Evolutionary conservation across 2,329 filamentous ascomycete species (phyloP).

Genomic region (Nigrospora sphaerica): DNA sequence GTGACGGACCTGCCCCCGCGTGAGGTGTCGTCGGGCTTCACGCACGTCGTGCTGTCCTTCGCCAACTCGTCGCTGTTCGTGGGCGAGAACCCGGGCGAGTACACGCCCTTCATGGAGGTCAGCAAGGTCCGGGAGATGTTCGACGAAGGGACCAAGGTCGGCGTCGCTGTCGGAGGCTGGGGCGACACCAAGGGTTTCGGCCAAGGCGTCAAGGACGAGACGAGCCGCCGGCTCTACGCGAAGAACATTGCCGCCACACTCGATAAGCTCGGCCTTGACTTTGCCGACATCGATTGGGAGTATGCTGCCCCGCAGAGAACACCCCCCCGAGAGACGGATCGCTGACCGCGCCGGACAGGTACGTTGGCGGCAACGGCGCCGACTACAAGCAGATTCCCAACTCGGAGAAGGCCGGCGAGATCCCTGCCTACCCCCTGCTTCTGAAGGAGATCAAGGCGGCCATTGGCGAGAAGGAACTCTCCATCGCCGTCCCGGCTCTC

Average conservation of each 20-base stretch:
- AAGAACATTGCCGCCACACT: constrained; percentile 59
- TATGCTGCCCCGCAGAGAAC: constrained; percentile 28
- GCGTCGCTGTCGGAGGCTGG: constrained; percentile 71
- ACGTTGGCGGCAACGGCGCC: constrained; percentile 53
- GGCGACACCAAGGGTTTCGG: constrained; percentile 61
- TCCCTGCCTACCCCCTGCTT: constrained; percentile 55
- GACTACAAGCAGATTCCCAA: constrained; percentile 63
- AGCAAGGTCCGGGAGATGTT: constrained; percentile 37
- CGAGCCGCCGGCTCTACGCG: constrained; percentile 51
- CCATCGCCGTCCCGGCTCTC: constrained; percentile 61
- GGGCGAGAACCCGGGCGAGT: constrained; percentile 11
- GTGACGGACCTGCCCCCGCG: constrained; percentile 3
- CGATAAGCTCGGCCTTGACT: constrained; percentile 54
- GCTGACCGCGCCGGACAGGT: too few species aligned
- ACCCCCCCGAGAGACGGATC: too few species aligned
- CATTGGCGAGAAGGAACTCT: constrained; percentile 55
- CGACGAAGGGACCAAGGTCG: constrained; percentile 47
- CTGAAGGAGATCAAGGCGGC: constrained; percentile 50
- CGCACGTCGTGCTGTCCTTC: constrained; percentile 21
- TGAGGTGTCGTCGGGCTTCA: constrained; percentile 14
- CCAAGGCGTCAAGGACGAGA: constrained; percentile 42
- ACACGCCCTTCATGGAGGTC: constrained; percentile 16
- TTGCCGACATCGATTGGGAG: constrained; percentile 61
- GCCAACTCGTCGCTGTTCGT: constrained; percentile 19
- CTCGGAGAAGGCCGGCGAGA: constrained; percentile 50